Evolutionary conservation across 108 stramenopile species (phyloP), one percentile per base, ranked within the genome.

Genomic region (Pelagomonas calceolata): DNA sequence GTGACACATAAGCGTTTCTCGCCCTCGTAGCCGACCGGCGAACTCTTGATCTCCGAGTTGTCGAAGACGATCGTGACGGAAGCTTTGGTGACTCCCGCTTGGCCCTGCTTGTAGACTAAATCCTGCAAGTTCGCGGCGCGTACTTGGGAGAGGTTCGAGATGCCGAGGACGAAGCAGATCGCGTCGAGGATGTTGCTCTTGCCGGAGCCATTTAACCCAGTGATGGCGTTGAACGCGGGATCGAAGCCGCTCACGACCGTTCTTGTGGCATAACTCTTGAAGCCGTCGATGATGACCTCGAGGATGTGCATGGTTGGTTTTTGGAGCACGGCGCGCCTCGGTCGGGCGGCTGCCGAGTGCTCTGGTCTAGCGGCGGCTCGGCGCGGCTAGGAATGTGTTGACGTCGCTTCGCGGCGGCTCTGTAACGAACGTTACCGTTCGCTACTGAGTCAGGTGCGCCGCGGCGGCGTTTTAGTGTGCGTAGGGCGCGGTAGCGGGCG

Each of bases 211-310:
- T 99, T 99, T 73, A 99, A 83, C 5, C 98, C 98, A 26, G 98
- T 99, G 74, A 99, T 99, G 67, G 98, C 98, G 71, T 99, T 99
- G 85, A 99, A 99, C 71, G 95, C 90, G n/a, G 92, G 90, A 78
- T 99, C 98, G 75, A 99, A 98, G 17, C 95, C 96, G 63, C 91
- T 88, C 66, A 99, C 86, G 29, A 97, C 95, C 36, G 98, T 99
- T 45, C 93, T 81, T 66, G 88, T 90, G 63, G 98, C 98, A 78
- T 99, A 99, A 68, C 93, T 94, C 84, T 99, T 99, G 90, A 99
- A 99, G 36, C 98, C 98, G 75, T 99, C 98, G 72, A 99, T 87
- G 67, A 99, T 88, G 71, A 99, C 85, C 81, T 98, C 91, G 76
- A 94, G 84, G 76, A 99, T 91, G 73, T 91, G 81, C 98, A 99